Percentiles rank a stretch among this genome's conserved stretches.
Conservation (phyloP, 176 grass and related monocot genomes). For the Triticum monococcum region DNA sequence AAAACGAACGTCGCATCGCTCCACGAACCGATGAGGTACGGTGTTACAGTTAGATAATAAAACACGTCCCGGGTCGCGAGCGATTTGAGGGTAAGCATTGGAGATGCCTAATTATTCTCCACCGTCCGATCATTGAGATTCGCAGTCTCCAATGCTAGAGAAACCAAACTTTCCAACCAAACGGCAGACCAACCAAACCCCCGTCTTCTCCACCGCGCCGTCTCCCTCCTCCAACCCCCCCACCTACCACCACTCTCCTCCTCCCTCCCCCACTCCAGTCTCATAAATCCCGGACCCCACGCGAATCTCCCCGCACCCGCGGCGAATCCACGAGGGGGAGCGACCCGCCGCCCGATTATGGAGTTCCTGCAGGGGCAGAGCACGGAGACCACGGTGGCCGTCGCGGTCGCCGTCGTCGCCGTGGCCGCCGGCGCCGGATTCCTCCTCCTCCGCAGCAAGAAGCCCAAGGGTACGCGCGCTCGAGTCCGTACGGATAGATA, state of each 20-base stretch:
- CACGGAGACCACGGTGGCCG: slow-evolving; percentile 34
- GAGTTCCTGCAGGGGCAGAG: slow-evolving; percentile 40
- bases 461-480: slow-evolving; percentile 2
- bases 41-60: too few relatives aligned
- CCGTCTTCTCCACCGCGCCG: slow-evolving; percentile 1
- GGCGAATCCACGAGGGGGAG: not conserved
- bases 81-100: too few relatives aligned
- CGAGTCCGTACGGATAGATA: not conserved
- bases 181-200: not conserved
- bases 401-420: slow-evolving; percentile 62
- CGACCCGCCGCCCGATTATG: slow-evolving; percentile 7
- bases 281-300: not conserved
- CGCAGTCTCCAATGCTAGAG: not conserved
- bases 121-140: not conserved
- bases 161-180: not conserved
- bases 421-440: slow-evolving; percentile 56
- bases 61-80: too few relatives aligned
- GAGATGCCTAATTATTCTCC: not conserved
- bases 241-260: not conserved
- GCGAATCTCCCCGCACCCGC: not conserved
- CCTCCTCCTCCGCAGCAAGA: slow-evolving; percentile 56
- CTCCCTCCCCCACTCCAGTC: not conserved
- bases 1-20: too few relatives aligned
- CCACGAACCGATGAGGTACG: too few relatives aligned
- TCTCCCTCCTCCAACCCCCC: not conserved